Conservation (phyloP, 306 rosid species). For the Prunus davidiana region DNA sequence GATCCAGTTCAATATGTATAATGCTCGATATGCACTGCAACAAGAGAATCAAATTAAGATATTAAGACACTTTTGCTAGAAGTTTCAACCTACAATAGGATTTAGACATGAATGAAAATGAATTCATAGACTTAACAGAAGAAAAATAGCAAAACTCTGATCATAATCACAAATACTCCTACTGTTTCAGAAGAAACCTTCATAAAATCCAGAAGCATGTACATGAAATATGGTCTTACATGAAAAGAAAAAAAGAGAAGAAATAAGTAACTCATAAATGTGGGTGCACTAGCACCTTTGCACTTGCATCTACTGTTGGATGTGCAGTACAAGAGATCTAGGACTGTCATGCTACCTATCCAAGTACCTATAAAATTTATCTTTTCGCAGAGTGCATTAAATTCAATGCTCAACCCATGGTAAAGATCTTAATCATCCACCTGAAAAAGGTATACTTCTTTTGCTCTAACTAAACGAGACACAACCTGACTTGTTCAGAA, state of each 20-base stretch:
- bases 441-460: too few relatives aligned
- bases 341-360: background rate
- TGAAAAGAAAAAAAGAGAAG: background rate
- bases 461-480: too few relatives aligned
- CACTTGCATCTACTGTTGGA: too few relatives aligned
- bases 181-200: background rate
- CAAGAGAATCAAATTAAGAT: slow-evolving; percentile 15
- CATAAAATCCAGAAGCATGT: background rate
- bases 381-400: background rate
- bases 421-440: background rate
- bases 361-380: too few relatives aligned
- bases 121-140: background rate
- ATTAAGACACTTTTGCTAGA: background rate
- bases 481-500: too few relatives aligned
- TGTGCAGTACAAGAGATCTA: background rate
- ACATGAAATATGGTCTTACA: background rate
- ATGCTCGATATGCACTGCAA: slow-evolving; percentile 82
- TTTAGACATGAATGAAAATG: background rate
- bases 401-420: background rate
- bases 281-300: too few relatives aligned
- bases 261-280: background rate
- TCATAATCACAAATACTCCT: background rate
- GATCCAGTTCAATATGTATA: slow-evolving; percentile 84
- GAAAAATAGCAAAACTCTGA: background rate
- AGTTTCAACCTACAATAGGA: background rate